Conservation (phyloP, 2,329 filamentous ascomycete species). For the Penicillium sp. region DNA sequence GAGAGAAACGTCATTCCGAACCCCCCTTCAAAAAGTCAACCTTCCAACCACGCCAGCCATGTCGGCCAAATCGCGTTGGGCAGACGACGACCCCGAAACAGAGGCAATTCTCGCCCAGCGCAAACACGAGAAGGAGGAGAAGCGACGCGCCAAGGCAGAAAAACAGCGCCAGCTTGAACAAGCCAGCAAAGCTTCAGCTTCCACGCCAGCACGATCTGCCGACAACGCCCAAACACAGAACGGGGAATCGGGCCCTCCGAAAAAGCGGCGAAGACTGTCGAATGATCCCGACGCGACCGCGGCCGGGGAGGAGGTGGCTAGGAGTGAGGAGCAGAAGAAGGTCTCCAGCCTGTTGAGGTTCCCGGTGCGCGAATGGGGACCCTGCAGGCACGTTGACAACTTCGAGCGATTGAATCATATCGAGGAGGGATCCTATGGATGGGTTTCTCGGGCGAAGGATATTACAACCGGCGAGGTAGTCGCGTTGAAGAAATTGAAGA, state of each 20-base stretch:
- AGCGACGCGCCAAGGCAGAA: conserved; percentile 80
- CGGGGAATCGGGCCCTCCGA: conserved; percentile 50
- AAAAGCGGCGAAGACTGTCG: conserved; percentile 67
- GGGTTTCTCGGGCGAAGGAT: conserved; percentile 84
- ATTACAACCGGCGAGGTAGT: conserved; percentile 76
- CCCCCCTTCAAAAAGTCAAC: conserved; percentile 7
- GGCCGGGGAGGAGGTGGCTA: conserved; percentile 27
- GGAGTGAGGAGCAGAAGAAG: conserved; percentile 29
- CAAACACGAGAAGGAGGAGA: conserved; percentile 85
- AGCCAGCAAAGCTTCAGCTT: conserved; percentile 45
- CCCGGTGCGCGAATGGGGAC: conserved; percentile 68
- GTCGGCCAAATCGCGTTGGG: conserved; percentile 82
- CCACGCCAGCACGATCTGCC: conserved; percentile 28
- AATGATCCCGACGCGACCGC: conserved; percentile 43
- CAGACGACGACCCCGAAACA: conserved; percentile 79
- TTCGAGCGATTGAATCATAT: conserved; percentile 96
- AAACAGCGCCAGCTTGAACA: conserved; percentile 73
- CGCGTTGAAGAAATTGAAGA: conserved; percentile 91
- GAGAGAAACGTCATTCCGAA: conserved; percentile 30
- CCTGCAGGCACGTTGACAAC: conserved; percentile 77
- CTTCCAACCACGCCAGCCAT: conserved; percentile 44
- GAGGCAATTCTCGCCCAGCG: conserved; percentile 69
- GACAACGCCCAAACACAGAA: conserved; percentile 25
- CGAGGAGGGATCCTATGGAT: conserved; percentile 95
- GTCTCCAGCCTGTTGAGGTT: conserved; percentile 71